These are phyloP conservation scores for Geotrichum aggregatum DNA, from an alignment of 1,139 yeast species.

Conservation along the genomic window DNA sequence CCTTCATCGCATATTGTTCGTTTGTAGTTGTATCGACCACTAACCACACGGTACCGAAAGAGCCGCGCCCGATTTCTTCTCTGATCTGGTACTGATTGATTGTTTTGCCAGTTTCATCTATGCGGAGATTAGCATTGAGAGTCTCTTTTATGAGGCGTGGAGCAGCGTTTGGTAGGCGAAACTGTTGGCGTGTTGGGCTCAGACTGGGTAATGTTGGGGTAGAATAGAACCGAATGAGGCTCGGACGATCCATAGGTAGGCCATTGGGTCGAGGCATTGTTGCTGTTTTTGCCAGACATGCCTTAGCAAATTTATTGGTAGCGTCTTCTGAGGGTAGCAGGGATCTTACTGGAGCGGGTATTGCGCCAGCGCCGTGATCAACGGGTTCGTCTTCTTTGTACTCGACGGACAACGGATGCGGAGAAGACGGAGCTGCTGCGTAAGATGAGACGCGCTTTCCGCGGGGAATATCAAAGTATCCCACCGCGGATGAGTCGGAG, in stretches of 20 bases:
- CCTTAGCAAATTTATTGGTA: not conserved
- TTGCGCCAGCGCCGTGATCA: not conserved
- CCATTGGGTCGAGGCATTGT: not conserved
- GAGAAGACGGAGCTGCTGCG: constrained; percentile 7
- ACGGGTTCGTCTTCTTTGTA: constrained; percentile 4
- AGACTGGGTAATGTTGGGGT: constrained; percentile 33
- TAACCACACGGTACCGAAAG: constrained; percentile 84
- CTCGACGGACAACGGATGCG: constrained; percentile 17
- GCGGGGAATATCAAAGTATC: constrained; percentile 16
- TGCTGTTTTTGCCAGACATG: not conserved
- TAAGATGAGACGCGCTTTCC: constrained; percentile 2
- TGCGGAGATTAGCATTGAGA: constrained; percentile 36
- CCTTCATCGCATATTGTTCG: constrained; percentile 65
- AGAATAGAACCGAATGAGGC: constrained; percentile 35
- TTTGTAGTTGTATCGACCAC: constrained; percentile 56
- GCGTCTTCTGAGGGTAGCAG: not conserved
- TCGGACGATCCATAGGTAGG: constrained; percentile 24
- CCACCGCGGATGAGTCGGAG: not conserved
- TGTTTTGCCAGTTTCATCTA: constrained; percentile 36
- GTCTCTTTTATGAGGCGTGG: constrained; percentile 42
- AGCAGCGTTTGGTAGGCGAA: constrained; percentile 36
- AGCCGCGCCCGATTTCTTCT: constrained; percentile 74
- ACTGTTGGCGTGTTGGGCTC: constrained; percentile 40
- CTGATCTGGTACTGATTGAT: constrained; percentile 54
- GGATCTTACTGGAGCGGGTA: not conserved